phyloP scores from a whole-genome alignment of 1,139 yeast genomes.

The Candida gigantensis region DNA sequence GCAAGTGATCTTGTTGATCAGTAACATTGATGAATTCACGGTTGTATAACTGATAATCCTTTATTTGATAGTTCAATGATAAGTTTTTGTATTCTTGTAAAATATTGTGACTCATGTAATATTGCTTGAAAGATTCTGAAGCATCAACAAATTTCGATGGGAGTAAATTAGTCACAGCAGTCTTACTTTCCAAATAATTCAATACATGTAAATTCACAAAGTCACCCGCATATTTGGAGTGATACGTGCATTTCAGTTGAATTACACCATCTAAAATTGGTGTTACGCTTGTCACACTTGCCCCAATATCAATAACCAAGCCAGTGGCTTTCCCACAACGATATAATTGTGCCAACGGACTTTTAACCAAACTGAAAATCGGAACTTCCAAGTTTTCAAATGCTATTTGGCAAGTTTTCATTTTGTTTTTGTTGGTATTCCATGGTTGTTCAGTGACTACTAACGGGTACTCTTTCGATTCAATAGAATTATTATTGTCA shows the following conservation, averaged over 20 bases:
- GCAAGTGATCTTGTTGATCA: constrained; percentile 47
- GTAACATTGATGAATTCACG: constrained; percentile 38
- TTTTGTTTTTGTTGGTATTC: constrained; percentile 55
- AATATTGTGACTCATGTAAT: constrained; percentile 40
- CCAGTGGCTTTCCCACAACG: constrained; percentile 70
- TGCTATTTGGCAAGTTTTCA: constrained; percentile 58
- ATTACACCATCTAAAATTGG: constrained; percentile 74
- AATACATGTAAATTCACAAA: constrained; percentile 58
- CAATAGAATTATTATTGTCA: constrained; percentile 42
- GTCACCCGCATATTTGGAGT: constrained; percentile 70
- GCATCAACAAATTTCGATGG: constrained; percentile 26
- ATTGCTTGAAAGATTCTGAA: constrained; percentile 50
- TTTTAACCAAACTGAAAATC: constrained; percentile 64
- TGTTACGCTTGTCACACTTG: constrained; percentile 60
- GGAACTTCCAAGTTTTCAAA: constrained; percentile 69
- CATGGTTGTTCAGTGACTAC: constrained; percentile 67
- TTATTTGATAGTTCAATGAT: constrained; percentile 19
- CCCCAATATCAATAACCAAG: constrained; percentile 68
- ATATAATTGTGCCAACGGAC: constrained; percentile 69
- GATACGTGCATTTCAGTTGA: constrained; percentile 58
- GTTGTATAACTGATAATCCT: constrained; percentile 51
- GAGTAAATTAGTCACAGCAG: constrained; percentile 28
- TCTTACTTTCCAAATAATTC: constrained; percentile 36
- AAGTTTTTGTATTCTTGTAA: constrained; percentile 41
- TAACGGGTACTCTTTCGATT: constrained; percentile 58